These are phyloP conservation scores for Scutellaria galericulata DNA, from an alignment of 257 asterid species.

Conservation along the genomic window DNA sequence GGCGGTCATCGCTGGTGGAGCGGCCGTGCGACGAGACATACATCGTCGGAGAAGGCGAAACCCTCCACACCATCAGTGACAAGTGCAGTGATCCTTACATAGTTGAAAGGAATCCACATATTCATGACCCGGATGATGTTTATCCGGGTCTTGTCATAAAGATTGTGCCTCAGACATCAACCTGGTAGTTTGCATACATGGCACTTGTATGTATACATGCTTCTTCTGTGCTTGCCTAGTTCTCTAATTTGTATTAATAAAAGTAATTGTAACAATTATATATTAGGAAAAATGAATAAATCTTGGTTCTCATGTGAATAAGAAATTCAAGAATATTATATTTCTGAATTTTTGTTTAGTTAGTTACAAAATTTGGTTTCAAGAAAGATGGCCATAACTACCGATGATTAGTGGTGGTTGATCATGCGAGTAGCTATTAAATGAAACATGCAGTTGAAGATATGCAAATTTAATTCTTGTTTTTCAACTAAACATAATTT, in stretches of 20 bases:
- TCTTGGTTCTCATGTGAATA: no score
- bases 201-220: neutral
- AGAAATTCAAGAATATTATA: neutral
- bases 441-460: no score
- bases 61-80: slow-evolving; percentile 43
- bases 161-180: slow-evolving; percentile 34
- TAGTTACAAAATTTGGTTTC: neutral
- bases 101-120: slow-evolving; percentile 45
- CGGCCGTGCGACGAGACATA: slow-evolving; percentile 46
- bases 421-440: no score
- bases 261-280: neutral
- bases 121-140: slow-evolving; percentile 48
- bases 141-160: slow-evolving; percentile 48
- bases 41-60: slow-evolving; percentile 46
- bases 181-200: neutral
- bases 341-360: neutral
- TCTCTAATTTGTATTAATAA: neutral
- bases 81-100: slow-evolving; percentile 44
- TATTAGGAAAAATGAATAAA: no score
- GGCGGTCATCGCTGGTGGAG: slow-evolving; percentile 28
- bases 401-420: neutral
- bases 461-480: neutral
- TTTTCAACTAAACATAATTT: neutral
- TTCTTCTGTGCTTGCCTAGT: neutral
- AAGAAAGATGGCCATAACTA: neutral